Percentiles rank a stretch among this genome's conserved stretches.
Evolutionary conservation across 257 asterid genomes (phyloP).

Genomic region (Apocynum venetum): DNA sequence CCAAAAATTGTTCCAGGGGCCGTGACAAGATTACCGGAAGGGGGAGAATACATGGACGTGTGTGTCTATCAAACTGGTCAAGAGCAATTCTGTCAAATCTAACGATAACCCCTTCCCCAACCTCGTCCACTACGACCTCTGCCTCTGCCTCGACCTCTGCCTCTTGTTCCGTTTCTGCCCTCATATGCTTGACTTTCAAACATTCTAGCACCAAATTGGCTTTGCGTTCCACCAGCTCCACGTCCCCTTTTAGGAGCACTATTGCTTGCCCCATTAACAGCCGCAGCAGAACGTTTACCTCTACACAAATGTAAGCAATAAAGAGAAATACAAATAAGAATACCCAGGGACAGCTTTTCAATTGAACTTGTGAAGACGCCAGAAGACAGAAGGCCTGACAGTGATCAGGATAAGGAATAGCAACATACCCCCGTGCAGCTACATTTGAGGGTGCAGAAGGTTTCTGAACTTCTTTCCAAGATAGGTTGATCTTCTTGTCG

Average conservation of each 20-base stretch:
- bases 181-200: conserved; percentile 41
- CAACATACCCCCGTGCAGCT: conserved; percentile 54
- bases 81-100: conserved; percentile 8
- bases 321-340: neutral
- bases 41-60: neutral
- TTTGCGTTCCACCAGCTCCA: conserved; percentile 46
- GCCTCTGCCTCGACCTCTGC: conserved; percentile 47
- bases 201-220: conserved; percentile 32
- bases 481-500: conserved; percentile 62
- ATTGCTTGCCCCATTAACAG: conserved; percentile 38
- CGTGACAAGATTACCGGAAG: neutral
- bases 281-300: conserved; percentile 53
- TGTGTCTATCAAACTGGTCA: neutral
- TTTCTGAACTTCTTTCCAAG: conserved; percentile 81
- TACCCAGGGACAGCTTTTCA: neutral
- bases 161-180: conserved; percentile 47
- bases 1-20: neutral
- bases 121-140: conserved; percentile 36
- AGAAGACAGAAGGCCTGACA: neutral
- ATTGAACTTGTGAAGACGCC: neutral
- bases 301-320: conserved; percentile 29
- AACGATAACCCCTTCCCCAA: conserved; percentile 48
- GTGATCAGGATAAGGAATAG: neutral
- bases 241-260: conserved; percentile 56
- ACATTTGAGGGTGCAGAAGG: conserved; percentile 43